Percentiles rank a stretch among this genome's conserved stretches.
Conservation (phyloP, 2,329 filamentous ascomycete species). For the Helminthosporium solani region DNA sequence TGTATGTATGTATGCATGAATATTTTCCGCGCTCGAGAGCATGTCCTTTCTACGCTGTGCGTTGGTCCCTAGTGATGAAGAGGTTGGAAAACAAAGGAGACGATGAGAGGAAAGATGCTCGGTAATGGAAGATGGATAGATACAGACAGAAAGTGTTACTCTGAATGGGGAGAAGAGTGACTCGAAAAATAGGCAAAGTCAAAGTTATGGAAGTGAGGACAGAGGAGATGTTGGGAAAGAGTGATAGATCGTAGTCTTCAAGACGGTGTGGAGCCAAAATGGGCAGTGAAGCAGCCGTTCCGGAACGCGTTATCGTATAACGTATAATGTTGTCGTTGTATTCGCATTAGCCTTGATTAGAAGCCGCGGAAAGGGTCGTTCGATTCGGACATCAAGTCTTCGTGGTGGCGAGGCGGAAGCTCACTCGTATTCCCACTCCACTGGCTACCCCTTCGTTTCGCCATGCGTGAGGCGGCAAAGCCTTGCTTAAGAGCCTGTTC, state of each 20-base stretch:
- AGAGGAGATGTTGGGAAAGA: not conserved
- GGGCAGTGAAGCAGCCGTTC: no score
- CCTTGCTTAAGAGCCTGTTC: conserved; percentile 17
- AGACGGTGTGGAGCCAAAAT: not conserved
- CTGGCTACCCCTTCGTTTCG: conserved; percentile 36
- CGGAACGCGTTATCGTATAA: not conserved
- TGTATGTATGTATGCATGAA: not conserved
- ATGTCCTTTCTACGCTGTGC: conserved; percentile 7
- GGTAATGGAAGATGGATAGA: not conserved
- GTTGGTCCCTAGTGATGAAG: conserved; percentile 1
- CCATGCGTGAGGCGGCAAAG: conserved; percentile 22
- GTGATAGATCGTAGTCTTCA: not conserved
- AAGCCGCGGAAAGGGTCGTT: conserved; percentile 42
- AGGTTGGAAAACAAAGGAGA: not conserved
- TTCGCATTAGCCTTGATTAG: conserved; percentile 15
- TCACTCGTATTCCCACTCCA: conserved; percentile 41
- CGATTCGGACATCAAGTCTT: conserved; percentile 31
- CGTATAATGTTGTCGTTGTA: conserved; percentile 3
- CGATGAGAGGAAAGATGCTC: not conserved
- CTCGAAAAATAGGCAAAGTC: no score
- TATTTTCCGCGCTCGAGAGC: conserved; percentile 10
- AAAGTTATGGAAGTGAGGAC: no score
- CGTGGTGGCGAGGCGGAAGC: conserved; percentile 27
- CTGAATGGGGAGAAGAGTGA: not conserved
- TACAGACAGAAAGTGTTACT: not conserved